A percentile compares a stretch with the other conserved stretches of the same genome.
These are phyloP conservation scores for Syzygium aromaticum DNA, from an alignment of 345 rosid genomes.

Conservation along the genomic window DNA sequence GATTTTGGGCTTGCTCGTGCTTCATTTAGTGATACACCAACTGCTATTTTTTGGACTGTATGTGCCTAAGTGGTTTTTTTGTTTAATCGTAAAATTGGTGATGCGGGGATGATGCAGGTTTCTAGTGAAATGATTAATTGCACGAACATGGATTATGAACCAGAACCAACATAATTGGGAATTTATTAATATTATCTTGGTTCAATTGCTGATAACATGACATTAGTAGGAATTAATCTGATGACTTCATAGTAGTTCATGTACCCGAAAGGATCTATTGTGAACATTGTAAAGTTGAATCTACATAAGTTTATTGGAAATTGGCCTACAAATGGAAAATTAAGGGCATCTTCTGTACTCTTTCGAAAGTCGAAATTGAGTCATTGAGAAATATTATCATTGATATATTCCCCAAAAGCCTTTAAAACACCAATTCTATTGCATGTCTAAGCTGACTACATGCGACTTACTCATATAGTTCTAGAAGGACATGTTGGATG, in stretches of 20 bases:
- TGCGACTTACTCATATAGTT: neutral
- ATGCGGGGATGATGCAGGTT: neutral
- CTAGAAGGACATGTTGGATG: neutral
- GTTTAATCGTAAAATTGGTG: neutral
- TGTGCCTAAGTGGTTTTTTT: constrained; percentile 22
- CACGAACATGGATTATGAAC: neutral
- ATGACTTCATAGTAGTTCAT: neutral
- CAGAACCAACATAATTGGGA: neutral
- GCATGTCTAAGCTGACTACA: neutral
- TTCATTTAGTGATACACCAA: constrained; percentile 83
- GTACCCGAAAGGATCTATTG: neutral
- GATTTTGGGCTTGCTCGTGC: constrained; percentile 98
- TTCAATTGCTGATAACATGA: neutral
- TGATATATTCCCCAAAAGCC: neutral
- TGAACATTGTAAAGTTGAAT: neutral
- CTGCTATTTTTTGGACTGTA: constrained; percentile 99
- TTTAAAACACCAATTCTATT: neutral
- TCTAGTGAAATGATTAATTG: neutral
- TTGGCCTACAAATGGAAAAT: neutral
- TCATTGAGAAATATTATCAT: neutral
- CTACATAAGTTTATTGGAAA: neutral
- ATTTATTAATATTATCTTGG: neutral
- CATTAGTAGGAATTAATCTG: neutral
- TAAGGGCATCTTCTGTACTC: neutral
- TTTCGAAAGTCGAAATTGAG: neutral